Evolutionary conservation across 2,329 filamentous ascomycete species (phyloP), one percentile per base, ranked within the genome.

Genomic region (Rugonectria rugulosa): DNA sequence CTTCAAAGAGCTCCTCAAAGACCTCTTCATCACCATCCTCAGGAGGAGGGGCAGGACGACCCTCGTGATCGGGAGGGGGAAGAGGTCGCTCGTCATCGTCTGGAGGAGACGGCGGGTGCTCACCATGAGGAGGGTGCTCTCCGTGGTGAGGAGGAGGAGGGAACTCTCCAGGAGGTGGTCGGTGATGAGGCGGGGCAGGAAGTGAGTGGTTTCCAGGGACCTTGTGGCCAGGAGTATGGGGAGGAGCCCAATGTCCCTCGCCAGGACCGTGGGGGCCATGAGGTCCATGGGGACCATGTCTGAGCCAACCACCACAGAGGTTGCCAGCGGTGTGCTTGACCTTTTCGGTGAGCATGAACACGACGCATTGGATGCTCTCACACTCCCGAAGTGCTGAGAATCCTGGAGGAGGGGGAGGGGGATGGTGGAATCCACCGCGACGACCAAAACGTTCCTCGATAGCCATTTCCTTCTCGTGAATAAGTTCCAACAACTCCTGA

Each of bases 401-500:
- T 45, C 49, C 68, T 53, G 67, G 66, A n/a, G 52, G 63, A 23
- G 60, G 62, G 14, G 52, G 55, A 1, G 63, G 56, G 6, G 40
- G 60, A 14, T 40, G 48, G 14, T 49, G 49, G 20, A 31, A 27
- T 23, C 36, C 36, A 11, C 45, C 34, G 24, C 49, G 49, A 36
- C 56, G 55, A 49, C 73, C 69, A 51, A 75, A 72, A 3, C 70
- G 66, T 17, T 75, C 67, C 27, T 70, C 65, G 46, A 79, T 69
- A 48, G 73, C 70, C 5, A 68, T 67, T 62, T 81, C 75, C 61
- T 79, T 79, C 52, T 73, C 66, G 34, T 65, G 65, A 57, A 83
- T 79, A 12, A 75, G 70, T 44, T 73, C 68, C 60, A 77, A 69
- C 34, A 83, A 70, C 46, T 77, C 73, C 24, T 68, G 61, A 14